Base-by-base conservation (phyloP, 768 basidiomycete genomes). In the Suillus weaverae region DNA sequence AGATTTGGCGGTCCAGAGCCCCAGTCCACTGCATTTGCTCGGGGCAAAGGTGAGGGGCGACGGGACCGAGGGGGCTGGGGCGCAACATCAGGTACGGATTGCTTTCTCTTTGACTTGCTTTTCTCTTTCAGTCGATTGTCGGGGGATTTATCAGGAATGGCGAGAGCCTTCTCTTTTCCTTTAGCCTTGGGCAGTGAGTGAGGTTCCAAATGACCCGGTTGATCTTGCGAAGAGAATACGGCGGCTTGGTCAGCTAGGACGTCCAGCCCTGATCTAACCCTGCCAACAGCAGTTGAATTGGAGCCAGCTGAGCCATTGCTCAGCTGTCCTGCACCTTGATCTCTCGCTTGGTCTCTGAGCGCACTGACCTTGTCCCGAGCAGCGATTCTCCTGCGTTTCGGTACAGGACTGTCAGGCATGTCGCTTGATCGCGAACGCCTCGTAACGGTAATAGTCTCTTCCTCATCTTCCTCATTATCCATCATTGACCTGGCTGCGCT, bases 231-330 rank as follows among this genome's bases (percentile, higher is more conserved):
- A 73, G 79, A 74, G 73, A 84, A 84, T 18, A 77, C 85, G 9
- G 87, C 87, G 4, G 90, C 89, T 71, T 91, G 89, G 68, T 90
- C 89, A 1, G 90, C 90, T 39, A 91, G 77, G 9, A 92, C 89
- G 69, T 92, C 89, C 70, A 92, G 76, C 8, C 87, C 90, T 65
- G 85, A 85, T 65, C 75, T 78, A 54, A 81, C 74, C 56, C 80
- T 69, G 38, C 70, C 71, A 33, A 18, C 56, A 56, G 62, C 32
- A 51, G 65, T 43, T 5, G 67, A 46, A 5, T 35, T 38, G 10
- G 61, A 33, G 13, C 33, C 26, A 32, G 64, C 39, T 8, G 48
- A 7, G 54, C 57, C 64, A 54, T 36, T 61, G 4, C 66, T 30
- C 30, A 54, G 64, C 6, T 41, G 57, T 41, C 38, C 30, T 59